Evolutionary conservation across 257 asterid species (phyloP).

Genomic region (Galeopsis tetrahit): DNA sequence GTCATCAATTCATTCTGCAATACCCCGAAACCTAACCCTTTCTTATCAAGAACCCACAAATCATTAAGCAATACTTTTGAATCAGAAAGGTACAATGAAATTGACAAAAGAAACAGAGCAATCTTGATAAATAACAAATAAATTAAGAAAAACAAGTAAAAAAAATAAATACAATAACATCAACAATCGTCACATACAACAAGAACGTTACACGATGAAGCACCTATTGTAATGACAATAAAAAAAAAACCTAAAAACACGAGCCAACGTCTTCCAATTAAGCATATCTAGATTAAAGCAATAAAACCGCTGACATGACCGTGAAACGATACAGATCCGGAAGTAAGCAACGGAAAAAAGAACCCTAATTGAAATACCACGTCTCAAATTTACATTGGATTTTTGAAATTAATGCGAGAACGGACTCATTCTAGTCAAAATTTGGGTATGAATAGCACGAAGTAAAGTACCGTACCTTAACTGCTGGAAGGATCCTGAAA

Average conservation of each 20-base stretch:
- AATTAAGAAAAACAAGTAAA: not conserved
- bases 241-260: not conserved
- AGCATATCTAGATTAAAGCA: not conserved
- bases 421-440: not conserved
- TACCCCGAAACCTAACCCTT: not conserved
- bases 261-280: not conserved
- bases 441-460: not conserved
- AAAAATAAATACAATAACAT: too few relatives aligned
- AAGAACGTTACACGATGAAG: too few relatives aligned
- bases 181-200: too few relatives aligned
- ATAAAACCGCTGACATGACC: not conserved
- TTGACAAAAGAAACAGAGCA: not conserved
- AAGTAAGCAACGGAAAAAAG: not conserved
- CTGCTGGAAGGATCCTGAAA: not conserved
- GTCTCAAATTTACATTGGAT: not conserved
- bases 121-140: too few relatives aligned
- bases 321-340: not conserved
- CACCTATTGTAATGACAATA: not conserved
- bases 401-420: not conserved
- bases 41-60: not conserved
- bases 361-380: not conserved
- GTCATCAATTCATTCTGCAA: constrained; percentile 27
- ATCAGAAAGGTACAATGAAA: not conserved
- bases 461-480: not conserved
- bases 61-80: not conserved